Conservation (phyloP, 345 rosid species). For the Erucastrum elatum region DNA sequence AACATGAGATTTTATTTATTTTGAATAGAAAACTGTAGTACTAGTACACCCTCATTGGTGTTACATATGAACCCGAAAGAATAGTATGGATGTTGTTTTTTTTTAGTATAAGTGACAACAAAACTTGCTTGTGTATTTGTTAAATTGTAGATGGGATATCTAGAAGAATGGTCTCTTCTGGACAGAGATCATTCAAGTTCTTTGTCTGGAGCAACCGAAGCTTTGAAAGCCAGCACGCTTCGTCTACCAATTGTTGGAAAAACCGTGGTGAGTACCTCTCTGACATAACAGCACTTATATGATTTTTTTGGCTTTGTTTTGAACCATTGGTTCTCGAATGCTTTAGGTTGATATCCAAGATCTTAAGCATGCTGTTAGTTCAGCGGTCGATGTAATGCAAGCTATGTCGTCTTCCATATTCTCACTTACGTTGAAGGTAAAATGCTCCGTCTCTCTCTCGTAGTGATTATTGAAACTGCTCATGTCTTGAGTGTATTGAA, state of each 20-base stretch:
- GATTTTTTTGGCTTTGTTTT: neutral
- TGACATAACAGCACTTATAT: neutral
- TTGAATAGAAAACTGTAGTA: neutral
- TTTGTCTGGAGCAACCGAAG: constrained; percentile 76
- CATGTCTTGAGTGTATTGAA: neutral
- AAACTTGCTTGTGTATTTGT: neutral
- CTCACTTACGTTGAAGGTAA: constrained; percentile 69
- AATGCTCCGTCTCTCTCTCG: neutral
- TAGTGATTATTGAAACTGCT: neutral
- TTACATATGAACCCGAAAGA: constrained; percentile 1
- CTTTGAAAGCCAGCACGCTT: constrained; percentile 87
- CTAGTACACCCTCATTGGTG: neutral
- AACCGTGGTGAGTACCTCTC: constrained; percentile 61
- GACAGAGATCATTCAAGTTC: constrained; percentile 76
- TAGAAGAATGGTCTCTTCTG: constrained; percentile 72
- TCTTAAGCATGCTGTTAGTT: constrained; percentile 80
- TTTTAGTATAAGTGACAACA: neutral
- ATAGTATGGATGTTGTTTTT: neutral
- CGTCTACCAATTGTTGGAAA: constrained; percentile 90
- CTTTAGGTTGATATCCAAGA: constrained; percentile 75
- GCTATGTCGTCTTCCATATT: constrained; percentile 85
- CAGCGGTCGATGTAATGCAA: constrained; percentile 89
- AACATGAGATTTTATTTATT: neutral
- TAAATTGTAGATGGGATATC: constrained; percentile 59
- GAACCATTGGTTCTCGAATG: neutral